Evolutionary conservation across 2,329 filamentous ascomycete species (phyloP), one percentile per base, ranked within the genome.

Genomic region (Trichoderma endophyticum): DNA sequence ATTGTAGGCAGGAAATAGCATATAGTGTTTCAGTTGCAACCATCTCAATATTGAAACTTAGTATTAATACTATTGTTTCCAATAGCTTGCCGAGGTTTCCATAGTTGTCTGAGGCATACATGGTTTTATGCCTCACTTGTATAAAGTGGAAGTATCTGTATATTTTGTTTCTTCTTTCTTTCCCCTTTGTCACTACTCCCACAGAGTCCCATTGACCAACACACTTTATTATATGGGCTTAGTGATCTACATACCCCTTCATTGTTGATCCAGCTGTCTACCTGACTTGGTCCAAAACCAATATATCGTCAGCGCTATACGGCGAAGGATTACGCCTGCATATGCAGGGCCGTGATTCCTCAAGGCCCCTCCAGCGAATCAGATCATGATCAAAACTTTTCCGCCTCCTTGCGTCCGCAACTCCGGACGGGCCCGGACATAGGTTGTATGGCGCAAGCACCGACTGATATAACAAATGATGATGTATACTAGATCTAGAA

Each of bases 221-320:
- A 14, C 15, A 32, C 56, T 34, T 14, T 60, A 60, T 60, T 60
- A 32, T 60, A 60, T 60, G 56, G 56, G 56, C 18, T 30, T 32
- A 18, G 28, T 18, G 28, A 60, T 60, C 56, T 32, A 2, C 28
- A 21, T 60, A 32, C 28, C 28, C 28, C 3, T 32, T 32, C 9
- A 4, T 2, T 24, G 34, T 39, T 15, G 34, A 6, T 15, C 5
- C 14, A 15, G 34, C 34, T 39, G 5, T 15, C 34, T 15, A 39
- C 34, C 34, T 39, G 34, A 39, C 15, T 6, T n/a, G 18, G 15
- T 14, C 15, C 4, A n/a, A n/a, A n/a, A 21, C 15, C 12, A 21
- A 60, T 18, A n/a, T 60, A 34, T 60, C 15, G 56, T 60, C 56
- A 60, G 56, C 56, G 56, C 56, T 60, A 60, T 12, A 3, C 5